Evolutionary conservation across 306 rosid species (phyloP).

Genomic region (Dryas drummondii): DNA sequence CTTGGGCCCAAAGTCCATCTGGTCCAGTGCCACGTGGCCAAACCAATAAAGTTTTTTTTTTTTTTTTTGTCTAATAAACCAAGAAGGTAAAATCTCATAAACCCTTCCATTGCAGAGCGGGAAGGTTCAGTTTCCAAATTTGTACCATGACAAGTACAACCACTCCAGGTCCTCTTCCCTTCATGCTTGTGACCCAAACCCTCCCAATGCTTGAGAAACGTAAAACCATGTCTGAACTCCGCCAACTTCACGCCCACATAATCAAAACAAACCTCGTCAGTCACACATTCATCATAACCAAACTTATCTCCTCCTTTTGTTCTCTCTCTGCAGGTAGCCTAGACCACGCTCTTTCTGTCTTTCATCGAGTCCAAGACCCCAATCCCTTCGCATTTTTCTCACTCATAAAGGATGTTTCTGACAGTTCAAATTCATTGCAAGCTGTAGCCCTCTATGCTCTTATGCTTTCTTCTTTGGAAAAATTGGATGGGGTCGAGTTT

Average conservation of each 20-base stretch:
- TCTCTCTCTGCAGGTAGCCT: slow-evolving; percentile 23
- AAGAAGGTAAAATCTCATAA: too few species aligned
- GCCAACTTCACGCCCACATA: slow-evolving; percentile 48
- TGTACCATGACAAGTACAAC: slow-evolving; percentile 23
- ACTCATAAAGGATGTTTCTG: slow-evolving; percentile 35
- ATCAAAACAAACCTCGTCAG: slow-evolving; percentile 54
- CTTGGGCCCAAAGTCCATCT: too few species aligned
- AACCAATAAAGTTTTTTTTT: too few species aligned
- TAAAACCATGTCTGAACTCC: slow-evolving; percentile 36
- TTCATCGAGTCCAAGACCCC: slow-evolving; percentile 28
- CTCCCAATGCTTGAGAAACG: slow-evolving; percentile 36
- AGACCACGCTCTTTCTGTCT: slow-evolving; percentile 32
- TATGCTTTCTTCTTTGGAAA: slow-evolving; percentile 37
- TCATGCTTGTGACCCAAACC: slow-evolving; percentile 21
- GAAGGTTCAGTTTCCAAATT: background rate
- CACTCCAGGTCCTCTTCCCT: slow-evolving; percentile 8
- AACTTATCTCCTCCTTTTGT: slow-evolving; percentile 28
- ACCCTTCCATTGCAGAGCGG: background rate
- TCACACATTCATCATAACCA: slow-evolving; percentile 27
- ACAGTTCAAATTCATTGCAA: slow-evolving; percentile 30
- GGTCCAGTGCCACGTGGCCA: too few species aligned
- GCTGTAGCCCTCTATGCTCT: slow-evolving; percentile 42
- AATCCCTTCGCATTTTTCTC: slow-evolving; percentile 28
- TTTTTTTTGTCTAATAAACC: too few species aligned
- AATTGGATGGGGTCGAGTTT: slow-evolving; percentile 30